Evolutionary conservation across 2,329 filamentous ascomycete genomes (phyloP), one percentile per base, ranked within the genome.

Genomic region (Claviceps sp.): DNA sequence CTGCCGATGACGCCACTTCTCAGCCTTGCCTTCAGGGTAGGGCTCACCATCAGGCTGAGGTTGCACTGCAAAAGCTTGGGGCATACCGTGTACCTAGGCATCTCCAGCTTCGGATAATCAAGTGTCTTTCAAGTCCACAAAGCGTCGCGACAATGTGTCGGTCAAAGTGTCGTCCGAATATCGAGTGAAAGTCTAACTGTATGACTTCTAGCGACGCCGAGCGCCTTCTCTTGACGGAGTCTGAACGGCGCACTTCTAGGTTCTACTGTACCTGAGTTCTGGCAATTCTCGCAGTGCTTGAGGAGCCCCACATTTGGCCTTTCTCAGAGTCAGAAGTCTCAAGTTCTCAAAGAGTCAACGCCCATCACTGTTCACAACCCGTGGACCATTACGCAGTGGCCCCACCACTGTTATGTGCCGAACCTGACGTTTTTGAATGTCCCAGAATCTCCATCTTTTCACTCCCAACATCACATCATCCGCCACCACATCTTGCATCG

Each of bases 341-440:
- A 52, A 41, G 34, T 46, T 51, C 30, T 30, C n/a, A n/a, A n/a
- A n/a, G n/a, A n/a, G n/a, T n/a, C n/a, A 41, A 18, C 43, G 24
- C 43, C 40, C 24, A 30, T 26, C 44, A 24, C 5, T 24, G 24
- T 18, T 30, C 44, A 48, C 52, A 48, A 34, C 30, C 30, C 26
- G 26, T 30, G 26, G 26, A 59, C 63, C 61, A 67, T 68, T 68
- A 68, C 66, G 65, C 66, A 68, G 62, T 66, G 66, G 61, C 65
- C 66, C 30, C 30, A 34, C 30, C 66, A 67, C 66, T 50, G 30
- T 48, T 51, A 30, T 53, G 57, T 65, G 58, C 61, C 61, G 61
- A 61, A 65, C 62, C 63, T 67, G 63, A 65, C 61, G 60, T 65
- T 65, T 47, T 65, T 65, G 63, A 58, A 34, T 63, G 61, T 59